Evolutionary conservation across 352 stramenopile species (phyloP), one percentile per base, ranked within the genome.

Genomic region (Phytophthora kernoviae): DNA sequence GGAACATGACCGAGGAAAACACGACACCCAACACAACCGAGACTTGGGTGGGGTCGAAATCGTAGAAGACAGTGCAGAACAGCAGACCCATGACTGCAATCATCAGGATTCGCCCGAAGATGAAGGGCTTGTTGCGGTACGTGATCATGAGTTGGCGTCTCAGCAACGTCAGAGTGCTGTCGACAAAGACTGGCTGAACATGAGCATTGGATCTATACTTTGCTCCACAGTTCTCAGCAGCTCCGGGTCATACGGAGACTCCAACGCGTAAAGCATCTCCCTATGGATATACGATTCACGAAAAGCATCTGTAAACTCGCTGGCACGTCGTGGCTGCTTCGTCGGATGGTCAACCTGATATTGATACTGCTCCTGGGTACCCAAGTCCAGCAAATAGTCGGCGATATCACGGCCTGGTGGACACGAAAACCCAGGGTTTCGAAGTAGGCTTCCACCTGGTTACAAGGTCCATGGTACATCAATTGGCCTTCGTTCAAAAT

Each of bases 1-100:
- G 57, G 58, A 92, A 95, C 61, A 97, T 82, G 34, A 88, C 73
- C 36, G 67, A 77, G 26, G 87, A 77, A 62, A 95, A 96, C 1
- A 96, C 57, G 22, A 96, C 72, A 62, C 90, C 86, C 39, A 94
- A 56, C 7, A 91, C 60, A 12, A 78, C 49, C 32, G 71, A 62
- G 10, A 75, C 46, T 15, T 73, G 63, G 5, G 61, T 71, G 14
- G 67, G 58, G 20, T 73, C 68, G 14, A 82, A 57, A 11, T 80
- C 44, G 56, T 62, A 80, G 58, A 85, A 85, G 41, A 64, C 59
- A 4, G 67, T 72, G 40, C 65, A 73, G 58, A 76, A 81, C 12
- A 85, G 26, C 18, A 77, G 42, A 14, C 60, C 75, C 57, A 79
- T 78, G 42, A 82, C 26, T 32, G 69, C 9, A n/a, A 76, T 62